A percentile compares a stretch with the other conserved stretches of the same genome.
These are phyloP conservation scores for Protea cynaroides DNA, from an alignment of 164 flowering plant species.

Conservation along the genomic window DNA sequence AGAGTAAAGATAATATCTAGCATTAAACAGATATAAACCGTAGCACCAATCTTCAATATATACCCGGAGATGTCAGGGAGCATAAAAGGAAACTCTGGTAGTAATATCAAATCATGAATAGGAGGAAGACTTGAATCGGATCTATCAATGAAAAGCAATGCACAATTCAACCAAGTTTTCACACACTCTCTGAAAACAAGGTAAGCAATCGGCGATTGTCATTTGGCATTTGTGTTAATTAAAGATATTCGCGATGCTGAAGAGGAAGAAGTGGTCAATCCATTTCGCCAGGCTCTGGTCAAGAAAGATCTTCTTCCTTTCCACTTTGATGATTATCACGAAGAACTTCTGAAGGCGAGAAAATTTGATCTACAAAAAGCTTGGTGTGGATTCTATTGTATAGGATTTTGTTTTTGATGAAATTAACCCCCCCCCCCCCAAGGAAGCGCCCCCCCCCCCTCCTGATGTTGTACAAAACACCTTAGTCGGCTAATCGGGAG, in stretches of 20 bases:
- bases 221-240: slow-evolving; percentile 34
- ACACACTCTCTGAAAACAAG: slow-evolving; percentile 43
- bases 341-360: slow-evolving; percentile 75
- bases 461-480: too few relatives aligned
- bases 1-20: too few relatives aligned
- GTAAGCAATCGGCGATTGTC: slow-evolving; percentile 43
- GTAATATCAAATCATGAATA: too few relatives aligned
- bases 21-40: too few relatives aligned
- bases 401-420: slow-evolving; percentile 65
- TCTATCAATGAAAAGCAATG: slow-evolving; percentile 63
- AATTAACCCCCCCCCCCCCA: too few relatives aligned
- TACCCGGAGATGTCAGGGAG: too few relatives aligned
- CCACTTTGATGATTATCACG: slow-evolving; percentile 73
- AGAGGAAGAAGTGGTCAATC: slow-evolving; percentile 59
- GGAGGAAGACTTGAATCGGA: slow-evolving; percentile 36
- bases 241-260: slow-evolving; percentile 67
- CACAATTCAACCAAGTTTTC: slow-evolving; percentile 49
- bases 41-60: too few relatives aligned
- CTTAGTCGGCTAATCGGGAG: too few relatives aligned
- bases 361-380: slow-evolving; percentile 73
- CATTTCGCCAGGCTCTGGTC: slow-evolving; percentile 49
- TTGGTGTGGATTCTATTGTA: slow-evolving; percentile 49
- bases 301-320: slow-evolving; percentile 55
- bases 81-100: too few relatives aligned
- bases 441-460: too few relatives aligned